phyloP scores from a whole-genome alignment of 306 rosid species.

The Elaeagnus macrophylla region DNA sequence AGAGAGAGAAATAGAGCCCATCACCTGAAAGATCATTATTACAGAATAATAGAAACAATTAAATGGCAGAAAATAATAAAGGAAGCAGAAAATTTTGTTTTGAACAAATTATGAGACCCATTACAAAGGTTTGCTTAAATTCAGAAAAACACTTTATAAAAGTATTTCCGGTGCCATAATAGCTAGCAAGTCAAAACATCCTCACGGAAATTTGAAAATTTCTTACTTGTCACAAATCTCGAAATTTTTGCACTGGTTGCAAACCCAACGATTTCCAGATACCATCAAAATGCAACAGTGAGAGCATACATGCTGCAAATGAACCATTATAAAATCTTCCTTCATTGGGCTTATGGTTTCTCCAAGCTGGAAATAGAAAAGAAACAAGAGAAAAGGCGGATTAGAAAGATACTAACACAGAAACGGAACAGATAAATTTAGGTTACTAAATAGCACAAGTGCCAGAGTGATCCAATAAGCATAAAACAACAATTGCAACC shows the following conservation, averaged over 20 bases:
- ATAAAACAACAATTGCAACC: not conserved
- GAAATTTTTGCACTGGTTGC: constrained; percentile 87
- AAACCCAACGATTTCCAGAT: constrained; percentile 78
- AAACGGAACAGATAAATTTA: not conserved
- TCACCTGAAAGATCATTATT: not conserved
- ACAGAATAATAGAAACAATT: not conserved
- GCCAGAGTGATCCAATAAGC: not conserved
- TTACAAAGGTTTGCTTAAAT: too few species aligned
- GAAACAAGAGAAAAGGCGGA: not conserved
- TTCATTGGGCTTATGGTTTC: constrained; percentile 95
- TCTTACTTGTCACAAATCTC: constrained; percentile 88
- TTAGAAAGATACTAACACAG: not conserved
- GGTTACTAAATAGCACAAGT: not conserved
- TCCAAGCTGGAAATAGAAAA: constrained; percentile 68
- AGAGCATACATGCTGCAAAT: constrained; percentile 74
- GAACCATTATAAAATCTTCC: constrained; percentile 99
- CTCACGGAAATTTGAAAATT: not conserved
- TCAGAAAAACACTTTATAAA: not conserved
- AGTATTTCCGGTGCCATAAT: not conserved
- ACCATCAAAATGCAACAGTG: constrained; percentile 85
- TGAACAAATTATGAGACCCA: too few species aligned
- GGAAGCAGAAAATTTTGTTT: too few species aligned
- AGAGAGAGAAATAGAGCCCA: constrained; percentile 4
- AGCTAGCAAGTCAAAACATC: not conserved
- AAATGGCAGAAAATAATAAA: too few species aligned